phyloP scores from a whole-genome alignment of 2,329 filamentous ascomycete genomes.

The Epichloe hybrida region DNA sequence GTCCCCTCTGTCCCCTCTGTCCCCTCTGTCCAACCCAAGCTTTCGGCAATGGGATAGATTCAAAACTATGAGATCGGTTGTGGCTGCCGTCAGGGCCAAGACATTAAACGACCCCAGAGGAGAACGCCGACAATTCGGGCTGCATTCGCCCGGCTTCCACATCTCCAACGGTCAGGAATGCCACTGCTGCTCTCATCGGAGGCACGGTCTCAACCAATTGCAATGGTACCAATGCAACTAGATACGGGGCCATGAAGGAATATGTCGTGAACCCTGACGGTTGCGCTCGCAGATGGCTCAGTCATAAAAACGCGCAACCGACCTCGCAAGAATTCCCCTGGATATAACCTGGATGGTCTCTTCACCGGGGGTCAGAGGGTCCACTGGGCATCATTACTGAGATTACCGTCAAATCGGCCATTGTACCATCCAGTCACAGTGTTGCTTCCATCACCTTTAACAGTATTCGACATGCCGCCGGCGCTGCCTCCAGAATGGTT shows the following conservation, averaged over 20 bases:
- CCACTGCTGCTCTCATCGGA: slow-evolving; percentile 39
- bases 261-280: slow-evolving; percentile 58
- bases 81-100: neutral
- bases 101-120: neutral
- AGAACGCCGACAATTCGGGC: neutral
- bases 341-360: slow-evolving; percentile 56
- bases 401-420: too few species aligned
- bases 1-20: too few species aligned
- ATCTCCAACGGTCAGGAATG: neutral
- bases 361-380: slow-evolving; percentile 30
- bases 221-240: slow-evolving; percentile 44
- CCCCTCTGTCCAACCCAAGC: too few species aligned
- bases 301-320: slow-evolving; percentile 52
- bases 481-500: too few species aligned
- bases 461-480: too few species aligned
- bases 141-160: neutral
- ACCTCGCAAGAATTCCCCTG: slow-evolving; percentile 50
- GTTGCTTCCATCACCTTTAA: too few species aligned
- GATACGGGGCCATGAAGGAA: slow-evolving; percentile 66
- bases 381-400: too few species aligned
- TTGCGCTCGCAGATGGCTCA: slow-evolving; percentile 55
- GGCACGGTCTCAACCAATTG: slow-evolving; percentile 57
- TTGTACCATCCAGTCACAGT: too few species aligned
- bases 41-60: neutral
- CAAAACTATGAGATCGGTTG: neutral